A percentile compares a stretch with the other conserved stretches of the same genome.
These are phyloP conservation scores for Oxyria digyna DNA, from an alignment of 148 eudicot species.

Conservation along the genomic window DNA sequence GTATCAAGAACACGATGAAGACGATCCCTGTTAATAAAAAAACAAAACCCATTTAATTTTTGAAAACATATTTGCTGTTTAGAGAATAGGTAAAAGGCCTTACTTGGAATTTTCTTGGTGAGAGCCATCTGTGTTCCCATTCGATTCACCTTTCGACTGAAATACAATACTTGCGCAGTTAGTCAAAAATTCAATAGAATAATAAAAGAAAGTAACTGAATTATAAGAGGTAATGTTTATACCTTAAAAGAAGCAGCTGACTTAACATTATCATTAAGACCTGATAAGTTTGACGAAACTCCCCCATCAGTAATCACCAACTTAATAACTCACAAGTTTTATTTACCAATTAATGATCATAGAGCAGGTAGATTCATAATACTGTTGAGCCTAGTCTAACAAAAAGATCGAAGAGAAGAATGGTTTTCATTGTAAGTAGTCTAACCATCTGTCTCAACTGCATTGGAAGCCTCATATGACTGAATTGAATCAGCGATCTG, in stretches of 20 bases:
- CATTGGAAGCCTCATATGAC: conserved; percentile 34
- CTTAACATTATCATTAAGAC: conserved; percentile 1
- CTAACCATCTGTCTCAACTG: conserved; percentile 10
- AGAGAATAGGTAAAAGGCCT: conserved; percentile 7
- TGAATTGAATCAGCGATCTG: conserved; percentile 58
- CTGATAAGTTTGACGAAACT: conserved; percentile 1
- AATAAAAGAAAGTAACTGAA: not conserved
- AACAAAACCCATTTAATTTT: not conserved
- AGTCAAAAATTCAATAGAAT: not conserved
- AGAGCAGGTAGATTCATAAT: no score
- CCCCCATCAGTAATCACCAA: not conserved
- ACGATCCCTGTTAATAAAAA: conserved; percentile 32
- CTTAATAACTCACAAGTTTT: not conserved
- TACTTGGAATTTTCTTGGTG: conserved; percentile 69
- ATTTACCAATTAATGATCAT: no score
- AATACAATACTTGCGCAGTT: not conserved
- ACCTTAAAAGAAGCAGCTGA: conserved; percentile 4
- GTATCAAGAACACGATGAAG: conserved; percentile 70
- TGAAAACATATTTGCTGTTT: not conserved
- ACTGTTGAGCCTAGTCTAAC: no score
- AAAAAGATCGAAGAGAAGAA: no score
- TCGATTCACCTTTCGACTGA: conserved; percentile 15
- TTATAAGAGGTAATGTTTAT: not conserved
- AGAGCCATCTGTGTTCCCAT: conserved; percentile 25
- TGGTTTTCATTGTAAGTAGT: not conserved